A percentile compares a stretch with the other conserved stretches of the same genome.
These are phyloP conservation scores for Sporothrix inflata DNA, from an alignment of 2,329 filamentous ascomycete species.

Conservation along the genomic window DNA sequence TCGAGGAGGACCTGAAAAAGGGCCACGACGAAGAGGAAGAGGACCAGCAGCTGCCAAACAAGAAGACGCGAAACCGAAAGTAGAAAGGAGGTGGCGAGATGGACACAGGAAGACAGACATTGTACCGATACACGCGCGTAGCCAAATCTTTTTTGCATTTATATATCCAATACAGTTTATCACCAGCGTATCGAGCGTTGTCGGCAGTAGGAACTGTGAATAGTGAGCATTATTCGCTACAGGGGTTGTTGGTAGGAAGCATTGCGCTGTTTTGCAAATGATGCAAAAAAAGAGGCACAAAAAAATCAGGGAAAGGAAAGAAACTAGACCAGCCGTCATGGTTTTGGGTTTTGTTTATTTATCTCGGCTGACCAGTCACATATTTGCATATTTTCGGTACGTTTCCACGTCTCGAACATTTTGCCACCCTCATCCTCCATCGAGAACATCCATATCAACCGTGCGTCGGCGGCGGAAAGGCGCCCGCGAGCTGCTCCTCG, in stretches of 20 bases:
- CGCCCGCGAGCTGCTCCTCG: not conserved
- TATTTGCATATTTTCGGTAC: not conserved
- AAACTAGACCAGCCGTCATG: too few relatives aligned
- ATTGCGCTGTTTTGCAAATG: too few relatives aligned
- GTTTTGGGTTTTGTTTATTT: too few relatives aligned
- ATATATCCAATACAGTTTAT: conserved; percentile 23
- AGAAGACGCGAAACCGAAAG: conserved; percentile 64
- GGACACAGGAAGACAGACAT: not conserved
- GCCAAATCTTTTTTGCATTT: conserved; percentile 7
- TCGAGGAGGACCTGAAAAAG: conserved; percentile 76
- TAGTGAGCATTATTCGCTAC: too few relatives aligned
- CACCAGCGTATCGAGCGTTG: not conserved
- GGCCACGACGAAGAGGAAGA: conserved; percentile 83
- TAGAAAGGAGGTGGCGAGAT: conserved; percentile 32
- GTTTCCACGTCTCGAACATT: not conserved
- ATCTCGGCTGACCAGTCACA: too few relatives aligned
- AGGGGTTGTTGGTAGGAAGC: too few relatives aligned
- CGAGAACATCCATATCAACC: not conserved
- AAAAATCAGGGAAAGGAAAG: too few relatives aligned
- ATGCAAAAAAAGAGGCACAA: too few relatives aligned
- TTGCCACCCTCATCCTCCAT: not conserved
- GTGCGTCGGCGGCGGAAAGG: conserved; percentile 5
- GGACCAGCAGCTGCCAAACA: conserved; percentile 62
- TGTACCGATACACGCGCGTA: conserved; percentile 7
- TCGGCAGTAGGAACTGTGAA: too few relatives aligned